Base-by-base conservation (phyloP, 768 basidiomycete species). In the Naganishia randhawae region DNA sequence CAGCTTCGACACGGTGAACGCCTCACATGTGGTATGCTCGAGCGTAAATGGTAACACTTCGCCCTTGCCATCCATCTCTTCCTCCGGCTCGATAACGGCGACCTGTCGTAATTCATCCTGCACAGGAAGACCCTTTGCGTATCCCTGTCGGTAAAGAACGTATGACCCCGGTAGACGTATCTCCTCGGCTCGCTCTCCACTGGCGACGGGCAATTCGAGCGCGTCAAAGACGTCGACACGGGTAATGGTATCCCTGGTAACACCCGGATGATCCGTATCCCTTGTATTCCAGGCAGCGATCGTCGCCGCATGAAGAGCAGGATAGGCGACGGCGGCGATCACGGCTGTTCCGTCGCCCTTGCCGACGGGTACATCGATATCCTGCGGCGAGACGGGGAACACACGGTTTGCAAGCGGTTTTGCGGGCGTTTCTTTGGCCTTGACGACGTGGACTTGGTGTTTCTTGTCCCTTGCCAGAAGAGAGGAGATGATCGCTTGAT, bases 231-330 rank as follows among this genome's bases (percentile, higher is more conserved):
- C 63, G 31, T 75, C 73, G 27, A 65, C 4, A 16, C 51, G 33
- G 1, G 45, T 61, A 14, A 75, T 62, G 19, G 52, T 19, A 50
- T 74, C 74, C 32, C 29, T 70, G 19, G 71, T 70, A 22, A 42
- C 19, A 1, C 53, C 68, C n/a, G 54, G 50, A 11, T 54, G 33
- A 17, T 62, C 52, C 1, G 52, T 17, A 42, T 73, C 63, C n/a
- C 72, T 65, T 1, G 63, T 50, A 52, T 75, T 75, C 74, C 74
- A 75, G 32, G 53, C 67, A 6, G 67, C 72, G 22, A 75, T 66
- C 19, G 72, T 45, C 19, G 72, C 71, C 0, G 71, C 70, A 10
- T 66, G 51, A 16, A 68, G 53, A 16, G 50, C 35, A n/a, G 57
- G 66, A n/a, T 71, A 31, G 25, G 17, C 16, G 6, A 57, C 62